Evolutionary conservation across 768 basidiomycete species (phyloP).

Genomic region (Chalciporus pseudorubinellus): DNA sequence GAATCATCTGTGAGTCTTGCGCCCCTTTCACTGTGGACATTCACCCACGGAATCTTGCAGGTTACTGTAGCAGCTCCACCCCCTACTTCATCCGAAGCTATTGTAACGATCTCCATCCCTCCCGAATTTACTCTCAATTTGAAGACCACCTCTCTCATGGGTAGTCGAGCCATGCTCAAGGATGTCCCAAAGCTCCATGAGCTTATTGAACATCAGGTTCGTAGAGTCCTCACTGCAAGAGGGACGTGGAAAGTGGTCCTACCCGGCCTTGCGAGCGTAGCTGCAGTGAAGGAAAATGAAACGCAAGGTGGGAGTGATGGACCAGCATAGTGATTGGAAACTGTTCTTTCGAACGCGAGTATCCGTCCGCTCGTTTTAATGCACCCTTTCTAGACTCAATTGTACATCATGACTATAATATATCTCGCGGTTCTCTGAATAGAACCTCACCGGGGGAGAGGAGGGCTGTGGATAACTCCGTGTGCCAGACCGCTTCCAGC

Average conservation of each 20-base stretch:
- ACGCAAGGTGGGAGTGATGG: conserved; percentile 5
- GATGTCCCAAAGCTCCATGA: conserved; percentile 98
- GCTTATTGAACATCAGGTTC: conserved; percentile 82
- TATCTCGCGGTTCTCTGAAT: not conserved
- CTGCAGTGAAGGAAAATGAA: conserved; percentile 30
- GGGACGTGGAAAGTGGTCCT: conserved; percentile 68
- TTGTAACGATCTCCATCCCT: conserved; percentile 69
- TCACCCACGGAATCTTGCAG: conserved; percentile 34
- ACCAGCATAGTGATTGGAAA: not conserved
- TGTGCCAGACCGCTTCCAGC: not conserved
- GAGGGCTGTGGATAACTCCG: not conserved
- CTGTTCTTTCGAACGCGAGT: not conserved
- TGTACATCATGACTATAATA: conserved; percentile 3
- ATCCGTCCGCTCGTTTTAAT: not conserved
- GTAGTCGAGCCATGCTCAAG: conserved; percentile 94
- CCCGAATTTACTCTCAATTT: conserved; percentile 87
- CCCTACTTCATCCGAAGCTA: conserved; percentile 50
- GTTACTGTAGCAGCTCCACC: conserved; percentile 63
- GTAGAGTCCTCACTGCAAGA: conserved; percentile 55
- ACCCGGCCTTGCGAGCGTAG: conserved; percentile 54
- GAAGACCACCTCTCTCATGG: conserved; percentile 87
- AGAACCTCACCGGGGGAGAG: not conserved
- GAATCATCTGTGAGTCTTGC: conserved; percentile 54
- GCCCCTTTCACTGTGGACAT: conserved; percentile 1
- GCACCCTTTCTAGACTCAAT: conserved; percentile 5